A percentile compares a stretch with the other conserved stretches of the same genome.
Conservation (phyloP, 2,329 filamentous ascomycete species). For the Fusarium sp. region DNA sequence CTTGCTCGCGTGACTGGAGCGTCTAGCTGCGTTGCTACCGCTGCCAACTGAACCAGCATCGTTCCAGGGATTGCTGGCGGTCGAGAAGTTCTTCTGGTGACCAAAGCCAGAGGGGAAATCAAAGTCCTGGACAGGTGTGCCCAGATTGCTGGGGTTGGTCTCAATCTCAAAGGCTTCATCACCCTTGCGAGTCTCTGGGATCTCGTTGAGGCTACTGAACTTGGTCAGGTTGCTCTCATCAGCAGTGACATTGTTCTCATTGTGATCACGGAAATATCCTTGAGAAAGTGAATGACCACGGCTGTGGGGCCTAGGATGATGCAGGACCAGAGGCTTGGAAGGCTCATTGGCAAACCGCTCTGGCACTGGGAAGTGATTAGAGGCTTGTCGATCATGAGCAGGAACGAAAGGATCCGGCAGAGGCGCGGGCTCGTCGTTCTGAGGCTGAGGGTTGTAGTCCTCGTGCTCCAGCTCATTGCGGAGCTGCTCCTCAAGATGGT, state of each 20-base stretch:
- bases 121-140: constrained; percentile 65
- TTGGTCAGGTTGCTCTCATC: constrained; percentile 34
- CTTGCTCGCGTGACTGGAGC: constrained; percentile 68
- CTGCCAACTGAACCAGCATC: constrained; percentile 55
- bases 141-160: constrained; percentile 76
- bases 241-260: constrained; percentile 50
- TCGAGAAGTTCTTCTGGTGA: constrained; percentile 65
- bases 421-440: constrained; percentile 41
- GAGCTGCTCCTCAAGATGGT: constrained; percentile 81
- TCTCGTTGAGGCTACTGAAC: constrained; percentile 53
- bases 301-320: constrained; percentile 77
- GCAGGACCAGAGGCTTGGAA: constrained; percentile 65
- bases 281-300: constrained; percentile 75
- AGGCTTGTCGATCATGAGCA: constrained; percentile 54
- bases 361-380: constrained; percentile 58
- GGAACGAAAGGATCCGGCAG: constrained; percentile 40
- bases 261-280: constrained; percentile 66
- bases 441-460: constrained; percentile 72
- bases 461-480: constrained; percentile 80
- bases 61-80: constrained; percentile 69
- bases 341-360: constrained; percentile 63
- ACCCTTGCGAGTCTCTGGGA: constrained; percentile 52
- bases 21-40: constrained; percentile 48
- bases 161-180: constrained; percentile 71
- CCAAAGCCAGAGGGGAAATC: constrained; percentile 56